phyloP scores from a whole-genome alignment of 1,284 basidiomycete species.

The Rhizoctonia solani region DNA sequence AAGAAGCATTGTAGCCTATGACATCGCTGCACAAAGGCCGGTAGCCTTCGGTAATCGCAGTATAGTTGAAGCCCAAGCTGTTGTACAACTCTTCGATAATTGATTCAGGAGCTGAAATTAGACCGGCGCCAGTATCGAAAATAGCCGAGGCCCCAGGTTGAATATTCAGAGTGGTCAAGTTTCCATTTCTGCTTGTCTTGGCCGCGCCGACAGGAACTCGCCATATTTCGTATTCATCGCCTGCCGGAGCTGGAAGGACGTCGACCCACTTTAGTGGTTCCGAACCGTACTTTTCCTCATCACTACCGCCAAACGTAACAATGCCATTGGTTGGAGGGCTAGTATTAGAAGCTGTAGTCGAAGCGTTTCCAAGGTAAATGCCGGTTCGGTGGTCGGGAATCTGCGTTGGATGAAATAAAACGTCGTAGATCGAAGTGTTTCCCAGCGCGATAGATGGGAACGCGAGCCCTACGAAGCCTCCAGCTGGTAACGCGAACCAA shows the following conservation, averaged over 20 bases:
- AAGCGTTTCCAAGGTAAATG: not conserved
- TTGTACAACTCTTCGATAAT: not conserved
- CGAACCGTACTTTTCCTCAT: not conserved
- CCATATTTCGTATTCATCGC: not conserved
- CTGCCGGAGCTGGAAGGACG: not conserved
- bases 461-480: not conserved
- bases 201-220: not conserved
- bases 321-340: not conserved
- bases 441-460: not conserved
- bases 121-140: not conserved
- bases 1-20: not conserved
- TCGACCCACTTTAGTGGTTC: not conserved
- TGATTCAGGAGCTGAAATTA: not conserved
- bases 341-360: not conserved
- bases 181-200: not conserved
- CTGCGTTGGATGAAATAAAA: not conserved
- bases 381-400: not conserved
- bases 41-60: not conserved
- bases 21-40: not conserved
- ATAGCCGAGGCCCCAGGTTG: not conserved
- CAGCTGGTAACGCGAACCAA: not conserved
- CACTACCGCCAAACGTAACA: not conserved
- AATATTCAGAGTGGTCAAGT: not conserved
- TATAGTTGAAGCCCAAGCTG: not conserved
- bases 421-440: not conserved